Percentiles rank a stretch among this genome's conserved stretches.
phyloP scores from a whole-genome alignment of 345 rosid species.

The Brassica rapa region DNA sequence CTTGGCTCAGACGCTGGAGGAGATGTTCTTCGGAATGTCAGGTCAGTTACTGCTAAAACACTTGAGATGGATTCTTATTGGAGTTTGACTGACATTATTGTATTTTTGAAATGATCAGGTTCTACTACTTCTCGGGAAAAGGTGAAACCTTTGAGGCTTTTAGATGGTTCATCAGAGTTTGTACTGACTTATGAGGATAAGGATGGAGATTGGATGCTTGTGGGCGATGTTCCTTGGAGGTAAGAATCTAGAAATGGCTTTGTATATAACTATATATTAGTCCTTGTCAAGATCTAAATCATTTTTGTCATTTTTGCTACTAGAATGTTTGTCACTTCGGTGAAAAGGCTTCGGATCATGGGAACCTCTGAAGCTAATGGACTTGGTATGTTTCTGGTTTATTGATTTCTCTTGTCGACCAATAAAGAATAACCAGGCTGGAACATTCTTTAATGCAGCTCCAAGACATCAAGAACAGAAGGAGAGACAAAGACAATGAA shows the following conservation, averaged over 20 bases:
- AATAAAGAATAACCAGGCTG: not conserved
- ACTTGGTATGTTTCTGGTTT: slow-evolving; percentile 52
- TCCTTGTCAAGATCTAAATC: not conserved
- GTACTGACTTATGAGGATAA: slow-evolving; percentile 92
- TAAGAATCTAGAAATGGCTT: slow-evolving; percentile 32
- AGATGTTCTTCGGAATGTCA: slow-evolving; percentile 66
- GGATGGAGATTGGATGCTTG: slow-evolving; percentile 98
- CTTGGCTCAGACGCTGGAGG: slow-evolving; percentile 71
- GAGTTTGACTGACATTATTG: not conserved
- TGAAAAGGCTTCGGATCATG: slow-evolving; percentile 88
- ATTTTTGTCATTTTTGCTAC: not conserved
- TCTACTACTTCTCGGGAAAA: slow-evolving; percentile 12
- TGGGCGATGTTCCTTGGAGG: slow-evolving; percentile 98
- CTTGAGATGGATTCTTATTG: not conserved
- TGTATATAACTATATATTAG: not conserved
- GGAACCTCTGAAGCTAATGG: slow-evolving; percentile 82
- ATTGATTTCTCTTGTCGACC: not conserved
- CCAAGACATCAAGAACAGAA: slow-evolving; percentile 63
- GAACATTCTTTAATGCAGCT: slow-evolving; percentile 47
- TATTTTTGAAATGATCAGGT: slow-evolving; percentile 30
- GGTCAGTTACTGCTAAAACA: not conserved
- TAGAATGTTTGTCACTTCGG: slow-evolving; percentile 80
- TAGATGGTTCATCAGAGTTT: slow-evolving; percentile 79
- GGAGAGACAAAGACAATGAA: slow-evolving; percentile 61
- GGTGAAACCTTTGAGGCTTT: slow-evolving; percentile 53